Evolutionary conservation across 441 rosid species (phyloP), one percentile per base, ranked within the genome.

Genomic region (Erodium moschatum): DNA sequence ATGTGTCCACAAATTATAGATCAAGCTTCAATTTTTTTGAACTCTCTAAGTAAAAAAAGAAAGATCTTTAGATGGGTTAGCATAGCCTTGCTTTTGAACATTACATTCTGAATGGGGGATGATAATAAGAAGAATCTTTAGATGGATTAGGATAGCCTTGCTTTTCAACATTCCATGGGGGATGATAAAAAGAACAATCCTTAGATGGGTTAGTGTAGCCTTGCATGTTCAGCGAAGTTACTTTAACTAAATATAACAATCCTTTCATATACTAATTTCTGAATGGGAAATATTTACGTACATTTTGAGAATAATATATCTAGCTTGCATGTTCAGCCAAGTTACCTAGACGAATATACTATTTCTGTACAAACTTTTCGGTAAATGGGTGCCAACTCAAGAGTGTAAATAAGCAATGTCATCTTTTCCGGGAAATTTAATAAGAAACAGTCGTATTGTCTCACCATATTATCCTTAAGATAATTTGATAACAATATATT

Each of bases 221-320:
- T 0, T 24, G 27, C 27, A 24, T 24, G 27, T 24, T 24, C 27
- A 24, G 27, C 2, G 27, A 24, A 24, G 27, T 24, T 24, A 24
- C 27, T 24, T 24, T 24, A 2, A 24, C 27, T 24, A 24, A 24
- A 24, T 0, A 24, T 0, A 24, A 24, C 27, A 24, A 24, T 24
- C 27, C 27, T 24, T 24, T 5, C 4, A 58, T 58, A 7, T 6
- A 19, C 64, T 21, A 19, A 58, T 20, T 58, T 20, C 29, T 19
- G 12, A 58, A 58, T 58, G 29, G 29, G 64, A 4, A 19, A 58
- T 58, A 58, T 20, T 58, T 20, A 27, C 29, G 20, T 58, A 24
- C 61, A 54, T 54, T 54, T 16, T 54, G 61, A 54, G 61, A 18
- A 54, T 54, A 54, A 54, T 16, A 54, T n/a, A 16, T 54, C 10